These are phyloP conservation scores for Ceratocystis papillata DNA, from an alignment of 2,329 filamentous ascomycete genomes.

Conservation along the genomic window DNA sequence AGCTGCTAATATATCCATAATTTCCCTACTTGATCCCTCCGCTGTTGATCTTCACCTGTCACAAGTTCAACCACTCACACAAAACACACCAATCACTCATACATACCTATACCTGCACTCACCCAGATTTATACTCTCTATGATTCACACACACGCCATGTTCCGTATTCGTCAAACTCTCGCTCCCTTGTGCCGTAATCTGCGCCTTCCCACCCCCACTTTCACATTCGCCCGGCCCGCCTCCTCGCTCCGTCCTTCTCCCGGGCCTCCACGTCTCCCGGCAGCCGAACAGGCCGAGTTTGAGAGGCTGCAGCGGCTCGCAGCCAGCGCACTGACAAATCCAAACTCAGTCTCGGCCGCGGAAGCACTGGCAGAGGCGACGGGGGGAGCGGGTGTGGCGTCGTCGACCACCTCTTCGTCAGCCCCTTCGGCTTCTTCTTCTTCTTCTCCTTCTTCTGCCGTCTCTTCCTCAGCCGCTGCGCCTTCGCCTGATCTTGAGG, in stretches of 20 bases:
- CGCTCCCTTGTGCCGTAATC: constrained; percentile 26
- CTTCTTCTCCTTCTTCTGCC: constrained; percentile 25
- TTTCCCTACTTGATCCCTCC: neutral
- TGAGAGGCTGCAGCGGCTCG: constrained; percentile 66
- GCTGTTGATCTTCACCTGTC: neutral
- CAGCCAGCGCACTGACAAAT: constrained; percentile 38
- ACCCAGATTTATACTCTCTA: neutral
- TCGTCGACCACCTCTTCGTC: constrained; percentile 19
- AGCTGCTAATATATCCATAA: neutral
- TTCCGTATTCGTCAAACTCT: constrained; percentile 2
- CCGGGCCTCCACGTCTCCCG: constrained; percentile 75
- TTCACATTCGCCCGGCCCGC: constrained; percentile 24
- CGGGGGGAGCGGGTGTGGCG: constrained; percentile 28
- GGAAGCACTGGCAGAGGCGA: constrained; percentile 27
- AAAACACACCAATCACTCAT: neutral
- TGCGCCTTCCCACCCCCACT: constrained; percentile 20
- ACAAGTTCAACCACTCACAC: neutral
- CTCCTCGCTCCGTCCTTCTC: constrained; percentile 42
- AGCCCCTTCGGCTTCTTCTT: neutral
- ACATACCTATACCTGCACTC: neutral
- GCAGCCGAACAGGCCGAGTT: constrained; percentile 83
- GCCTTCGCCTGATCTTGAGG: constrained; percentile 37
- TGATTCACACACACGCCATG: constrained; percentile 4
- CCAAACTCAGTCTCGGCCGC: constrained; percentile 25
- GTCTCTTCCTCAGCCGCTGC: constrained; percentile 27